Evolutionary conservation across 352 stramenopile species (phyloP).

Genomic region (Phytophthora capsici): DNA sequence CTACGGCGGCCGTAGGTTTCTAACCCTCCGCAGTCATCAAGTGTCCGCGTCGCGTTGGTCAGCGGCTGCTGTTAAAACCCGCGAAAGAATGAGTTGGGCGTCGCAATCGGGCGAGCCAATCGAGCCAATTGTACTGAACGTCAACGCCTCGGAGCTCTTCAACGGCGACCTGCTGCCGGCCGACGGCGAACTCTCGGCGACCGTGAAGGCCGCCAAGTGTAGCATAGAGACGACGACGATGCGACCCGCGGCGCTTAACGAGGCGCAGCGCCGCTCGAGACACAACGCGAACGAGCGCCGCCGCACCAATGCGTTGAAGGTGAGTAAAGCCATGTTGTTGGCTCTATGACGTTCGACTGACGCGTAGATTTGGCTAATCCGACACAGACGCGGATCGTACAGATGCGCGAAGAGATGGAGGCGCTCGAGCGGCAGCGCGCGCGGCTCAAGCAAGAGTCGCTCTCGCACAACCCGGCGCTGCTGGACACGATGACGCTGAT

Average conservation of each 20-base stretch:
- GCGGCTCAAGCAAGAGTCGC: constrained; percentile 37
- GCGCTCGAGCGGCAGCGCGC: constrained; percentile 52
- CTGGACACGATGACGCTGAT: constrained; percentile 51
- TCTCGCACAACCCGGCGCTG: constrained; percentile 25
- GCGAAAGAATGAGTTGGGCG: constrained; percentile 28
- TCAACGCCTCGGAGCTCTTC: constrained; percentile 21
- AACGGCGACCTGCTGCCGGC: constrained; percentile 10
- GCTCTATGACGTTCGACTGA: neutral
- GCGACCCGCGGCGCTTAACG: constrained; percentile 16
- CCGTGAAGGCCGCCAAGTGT: constrained; percentile 23
- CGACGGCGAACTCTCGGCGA: constrained; percentile 4
- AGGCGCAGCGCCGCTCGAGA: constrained; percentile 51
- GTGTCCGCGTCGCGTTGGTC: neutral
- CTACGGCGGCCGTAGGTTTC: constrained; percentile 6
- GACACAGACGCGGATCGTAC: constrained; percentile 43
- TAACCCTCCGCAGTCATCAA: constrained; percentile 31
- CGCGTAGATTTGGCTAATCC: neutral
- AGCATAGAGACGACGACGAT: constrained; percentile 23
- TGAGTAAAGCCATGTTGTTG: constrained; percentile 8
- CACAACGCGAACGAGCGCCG: constrained; percentile 72
- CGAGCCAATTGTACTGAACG: constrained; percentile 31
- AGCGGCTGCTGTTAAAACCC: constrained; percentile 18
- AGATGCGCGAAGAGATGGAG: constrained; percentile 57
- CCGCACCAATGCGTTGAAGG: constrained; percentile 61
- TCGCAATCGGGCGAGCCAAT: constrained; percentile 19